phyloP scores from a whole-genome alignment of 2,329 filamentous ascomycete genomes.

The Xylariomycetidae sp. region DNA sequence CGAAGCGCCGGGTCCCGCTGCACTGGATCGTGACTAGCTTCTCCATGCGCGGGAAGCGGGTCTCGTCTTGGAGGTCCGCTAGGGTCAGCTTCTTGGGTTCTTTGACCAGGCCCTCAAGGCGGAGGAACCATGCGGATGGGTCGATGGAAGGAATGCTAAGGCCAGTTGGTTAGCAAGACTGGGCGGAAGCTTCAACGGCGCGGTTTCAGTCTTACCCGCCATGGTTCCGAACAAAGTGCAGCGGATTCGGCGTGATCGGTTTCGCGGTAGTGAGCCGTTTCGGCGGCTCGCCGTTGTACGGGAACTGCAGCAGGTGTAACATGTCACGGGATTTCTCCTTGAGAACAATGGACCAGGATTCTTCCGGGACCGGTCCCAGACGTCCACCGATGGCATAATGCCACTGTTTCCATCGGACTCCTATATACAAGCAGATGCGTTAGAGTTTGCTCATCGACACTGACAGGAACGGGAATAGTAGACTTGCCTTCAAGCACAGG shows the following conservation, averaged over 20 bases:
- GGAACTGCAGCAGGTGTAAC: conserved; percentile 58
- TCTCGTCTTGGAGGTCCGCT: conserved; percentile 56
- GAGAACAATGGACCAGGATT: conserved; percentile 52
- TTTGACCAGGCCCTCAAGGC: conserved; percentile 57
- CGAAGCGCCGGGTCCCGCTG: conserved; percentile 62
- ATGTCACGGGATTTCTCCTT: conserved; percentile 56
- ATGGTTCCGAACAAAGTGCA: conserved; percentile 66
- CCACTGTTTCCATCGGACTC: conserved; percentile 50
- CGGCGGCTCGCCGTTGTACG: conserved; percentile 61
- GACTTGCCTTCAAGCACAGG: conserved; percentile 48
- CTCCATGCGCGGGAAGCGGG: conserved; percentile 53
- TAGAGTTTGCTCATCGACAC: background rate
- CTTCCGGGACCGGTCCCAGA: conserved; percentile 46
- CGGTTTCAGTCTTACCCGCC: conserved; percentile 55
- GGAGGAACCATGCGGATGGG: conserved; percentile 46
- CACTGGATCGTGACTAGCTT: conserved; percentile 62
- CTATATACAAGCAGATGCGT: conserved; percentile 4
- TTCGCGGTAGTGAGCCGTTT: conserved; percentile 50
- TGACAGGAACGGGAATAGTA: background rate
- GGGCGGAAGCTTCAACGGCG: too few relatives aligned
- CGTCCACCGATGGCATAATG: conserved; percentile 48
- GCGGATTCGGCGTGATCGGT: conserved; percentile 52
- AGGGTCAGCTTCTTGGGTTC: conserved; percentile 53
- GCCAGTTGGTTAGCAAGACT: too few relatives aligned
- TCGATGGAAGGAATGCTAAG: conserved; percentile 58